Conservation (phyloP, 1,139 yeast genomes). For the Ashbya aceris region DNA sequence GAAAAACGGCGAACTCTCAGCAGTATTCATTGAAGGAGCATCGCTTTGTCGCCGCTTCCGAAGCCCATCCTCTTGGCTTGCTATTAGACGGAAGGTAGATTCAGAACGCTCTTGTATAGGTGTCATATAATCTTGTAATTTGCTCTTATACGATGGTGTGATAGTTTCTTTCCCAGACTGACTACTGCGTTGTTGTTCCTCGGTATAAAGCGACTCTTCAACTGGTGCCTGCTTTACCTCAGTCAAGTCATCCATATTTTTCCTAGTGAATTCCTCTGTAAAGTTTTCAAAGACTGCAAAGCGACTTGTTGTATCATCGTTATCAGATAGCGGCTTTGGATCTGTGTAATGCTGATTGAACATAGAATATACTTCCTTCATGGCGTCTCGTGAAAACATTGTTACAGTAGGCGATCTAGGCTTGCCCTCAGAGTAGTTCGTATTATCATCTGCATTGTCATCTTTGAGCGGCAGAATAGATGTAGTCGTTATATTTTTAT, state of each 20-base stretch:
- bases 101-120: constrained; percentile 27
- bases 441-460: constrained; percentile 8
- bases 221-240: constrained; percentile 20
- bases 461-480: constrained; percentile 26
- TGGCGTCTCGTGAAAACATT: constrained; percentile 64
- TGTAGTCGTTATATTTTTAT: constrained; percentile 15
- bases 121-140: constrained; percentile 20
- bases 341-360: constrained; percentile 44
- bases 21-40: constrained; percentile 8
- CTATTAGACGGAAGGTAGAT: constrained; percentile 9
- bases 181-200: constrained; percentile 2
- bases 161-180: constrained; percentile 7
- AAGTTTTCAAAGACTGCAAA: constrained; percentile 30
- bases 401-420: constrained; percentile 72
- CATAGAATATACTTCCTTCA: constrained; percentile 66
- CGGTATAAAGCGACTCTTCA: constrained; percentile 7
- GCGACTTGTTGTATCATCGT: constrained; percentile 24
- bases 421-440: constrained; percentile 7
- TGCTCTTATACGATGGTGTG: constrained; percentile 9
- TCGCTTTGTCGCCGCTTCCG: constrained; percentile 8
- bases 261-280: constrained; percentile 32
- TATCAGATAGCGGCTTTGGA: constrained; percentile 16
- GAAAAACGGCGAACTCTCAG: constrained; percentile 23
- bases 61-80: constrained; percentile 5
- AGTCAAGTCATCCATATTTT: constrained; percentile 30